Conservation (phyloP, 2,329 filamentous ascomycete species). For the Grosmannia serpens region DNA sequence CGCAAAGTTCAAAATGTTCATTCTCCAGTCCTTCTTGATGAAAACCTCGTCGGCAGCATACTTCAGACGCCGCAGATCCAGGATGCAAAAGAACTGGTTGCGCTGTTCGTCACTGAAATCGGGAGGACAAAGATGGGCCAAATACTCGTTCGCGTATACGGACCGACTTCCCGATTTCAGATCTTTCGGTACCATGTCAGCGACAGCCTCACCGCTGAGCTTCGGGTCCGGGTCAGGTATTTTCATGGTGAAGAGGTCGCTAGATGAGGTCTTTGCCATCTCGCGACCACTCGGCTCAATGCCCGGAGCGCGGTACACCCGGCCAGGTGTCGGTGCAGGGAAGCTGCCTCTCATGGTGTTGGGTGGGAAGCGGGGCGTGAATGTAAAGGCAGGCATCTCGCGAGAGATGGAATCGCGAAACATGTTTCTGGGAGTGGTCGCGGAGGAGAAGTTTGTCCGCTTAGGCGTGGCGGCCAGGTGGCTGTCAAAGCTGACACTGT, state of each 20-base stretch:
- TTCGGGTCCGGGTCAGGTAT: conserved; percentile 46
- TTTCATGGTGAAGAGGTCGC: conserved; percentile 45
- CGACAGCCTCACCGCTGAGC: conserved; percentile 42
- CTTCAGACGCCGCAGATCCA: conserved; percentile 49
- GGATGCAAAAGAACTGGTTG: conserved; percentile 51
- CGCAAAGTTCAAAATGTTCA: conserved; percentile 50
- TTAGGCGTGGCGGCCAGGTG: conserved; percentile 7
- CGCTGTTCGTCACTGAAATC: conserved; percentile 48
- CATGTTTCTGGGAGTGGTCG: conserved; percentile 21
- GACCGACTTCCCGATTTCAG: conserved; percentile 36
- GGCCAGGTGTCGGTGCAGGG: conserved; percentile 32
- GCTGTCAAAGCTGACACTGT: background rate
- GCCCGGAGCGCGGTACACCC: conserved; percentile 30
- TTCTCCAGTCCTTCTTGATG: conserved; percentile 48
- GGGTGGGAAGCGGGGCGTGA: conserved; percentile 33
- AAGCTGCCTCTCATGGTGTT: conserved; percentile 37
- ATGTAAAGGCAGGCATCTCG: conserved; percentile 20
- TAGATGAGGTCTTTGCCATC: conserved; percentile 35
- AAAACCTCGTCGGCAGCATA: conserved; percentile 52
- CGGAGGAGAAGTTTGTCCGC: conserved; percentile 18
- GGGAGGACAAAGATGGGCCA: conserved; percentile 43
- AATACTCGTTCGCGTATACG: conserved; percentile 48
- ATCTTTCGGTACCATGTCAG: conserved; percentile 41
- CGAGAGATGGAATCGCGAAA: conserved; percentile 20
- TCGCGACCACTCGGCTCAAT: conserved; percentile 36